A percentile compares a stretch with the other conserved stretches of the same genome.
These are phyloP conservation scores for Jamesozyma spencerorum DNA, from an alignment of 805 yeast species.

Conservation along the genomic window DNA sequence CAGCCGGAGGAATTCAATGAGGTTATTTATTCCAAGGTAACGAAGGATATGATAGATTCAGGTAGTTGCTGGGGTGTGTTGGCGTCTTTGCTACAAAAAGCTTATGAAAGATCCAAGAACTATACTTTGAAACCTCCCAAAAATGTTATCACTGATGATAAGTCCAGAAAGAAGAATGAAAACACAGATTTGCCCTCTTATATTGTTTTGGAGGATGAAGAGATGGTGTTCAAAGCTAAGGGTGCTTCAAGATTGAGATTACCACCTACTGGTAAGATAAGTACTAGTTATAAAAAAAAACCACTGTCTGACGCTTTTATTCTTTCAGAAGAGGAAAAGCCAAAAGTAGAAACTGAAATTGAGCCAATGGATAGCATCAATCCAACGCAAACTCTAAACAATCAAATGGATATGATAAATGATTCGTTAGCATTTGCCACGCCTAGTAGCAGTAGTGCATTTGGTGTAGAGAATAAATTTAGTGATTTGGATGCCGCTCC, in stretches of 20 bases:
- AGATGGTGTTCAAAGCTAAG: slow-evolving; percentile 69
- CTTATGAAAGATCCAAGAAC: slow-evolving; percentile 35
- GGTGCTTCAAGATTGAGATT: slow-evolving; percentile 60
- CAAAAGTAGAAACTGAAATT: slow-evolving; percentile 1
- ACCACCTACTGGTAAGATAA: slow-evolving; percentile 85
- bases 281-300: slow-evolving; percentile 62
- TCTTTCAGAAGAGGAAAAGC: slow-evolving; percentile 31
- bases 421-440: neutral
- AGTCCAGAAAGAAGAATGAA: slow-evolving; percentile 17
- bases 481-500: slow-evolving; percentile 4
- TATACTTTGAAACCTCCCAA: slow-evolving; percentile 37
- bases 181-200: slow-evolving; percentile 31
- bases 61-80: slow-evolving; percentile 45
- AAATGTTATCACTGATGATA: slow-evolving; percentile 28
- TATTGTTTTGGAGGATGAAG: slow-evolving; percentile 71
- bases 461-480: slow-evolving; percentile 4
- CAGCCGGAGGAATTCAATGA: slow-evolving; percentile 60
- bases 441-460: neutral
- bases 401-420: neutral
- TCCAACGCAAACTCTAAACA: neutral
- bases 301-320: slow-evolving; percentile 45
- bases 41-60: slow-evolving; percentile 40
- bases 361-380: neutral
- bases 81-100: slow-evolving; percentile 42
- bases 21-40: slow-evolving; percentile 43